Conservation (phyloP, 208 protist genomes). For the Trypanosoma melophagium region DNA sequence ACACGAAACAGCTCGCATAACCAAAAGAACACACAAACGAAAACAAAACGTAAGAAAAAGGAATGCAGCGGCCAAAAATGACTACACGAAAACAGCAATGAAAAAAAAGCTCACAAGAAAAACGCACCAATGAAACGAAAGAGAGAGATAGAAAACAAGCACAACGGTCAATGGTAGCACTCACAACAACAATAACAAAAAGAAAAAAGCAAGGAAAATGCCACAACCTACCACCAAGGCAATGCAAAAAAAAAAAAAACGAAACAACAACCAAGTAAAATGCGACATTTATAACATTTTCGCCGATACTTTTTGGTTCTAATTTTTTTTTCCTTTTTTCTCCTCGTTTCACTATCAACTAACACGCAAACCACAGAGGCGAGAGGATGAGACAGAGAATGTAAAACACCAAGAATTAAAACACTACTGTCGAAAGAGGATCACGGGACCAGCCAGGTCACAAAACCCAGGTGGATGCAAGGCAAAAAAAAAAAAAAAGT, state of each 20-base stretch:
- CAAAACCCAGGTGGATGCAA: no score
- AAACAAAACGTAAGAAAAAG: background rate
- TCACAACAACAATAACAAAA: slow-evolving; percentile 27
- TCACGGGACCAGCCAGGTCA: no score
- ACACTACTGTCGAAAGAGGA: no score
- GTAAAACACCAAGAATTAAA: no score
- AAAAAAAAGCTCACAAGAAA: background rate
- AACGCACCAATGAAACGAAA: slow-evolving; percentile 12
- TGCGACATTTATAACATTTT: slow-evolving; percentile 3
- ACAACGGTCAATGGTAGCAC: slow-evolving; percentile 4
- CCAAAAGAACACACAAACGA: slow-evolving; percentile 18
- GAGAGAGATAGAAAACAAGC: slow-evolving; percentile 4
- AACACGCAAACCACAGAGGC: no score
- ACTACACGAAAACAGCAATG: slow-evolving; percentile 3
- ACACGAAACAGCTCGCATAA: no score
- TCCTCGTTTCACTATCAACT: no score
- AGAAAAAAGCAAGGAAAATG: slow-evolving; percentile 11
- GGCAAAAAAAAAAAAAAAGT: no score
- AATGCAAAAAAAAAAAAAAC: slow-evolving; percentile 29
- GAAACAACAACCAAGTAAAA: slow-evolving; percentile 4
- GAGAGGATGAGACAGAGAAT: no score
- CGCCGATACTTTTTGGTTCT: background rate
- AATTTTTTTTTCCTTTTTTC: background rate
- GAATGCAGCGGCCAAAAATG: background rate
- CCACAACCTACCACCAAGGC: background rate